Base-by-base conservation (phyloP, 371 early-diverging fungal species). In the Apophysomyces variabilis region DNA sequence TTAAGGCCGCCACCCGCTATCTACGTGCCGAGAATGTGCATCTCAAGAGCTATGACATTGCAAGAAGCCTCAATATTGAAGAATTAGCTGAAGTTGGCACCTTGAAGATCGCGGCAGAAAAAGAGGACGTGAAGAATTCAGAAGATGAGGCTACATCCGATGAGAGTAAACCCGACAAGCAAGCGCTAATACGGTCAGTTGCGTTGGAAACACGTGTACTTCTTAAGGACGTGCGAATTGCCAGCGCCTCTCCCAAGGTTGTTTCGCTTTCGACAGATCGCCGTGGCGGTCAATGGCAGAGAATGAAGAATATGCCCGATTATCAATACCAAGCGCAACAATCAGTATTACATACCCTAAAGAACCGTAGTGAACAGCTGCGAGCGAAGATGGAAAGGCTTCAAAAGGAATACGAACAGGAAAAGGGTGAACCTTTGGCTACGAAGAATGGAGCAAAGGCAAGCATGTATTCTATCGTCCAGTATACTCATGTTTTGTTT, bases 21-120 rank as follows among this genome's bases (percentile, higher is more conserved):
- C 60, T 95, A 61, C 87, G 94, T 50, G 79, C 87, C 21, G 96
- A 96, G 71, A 95, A 95, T 75, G 82, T 90, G 4, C 86, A 91
- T 21, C 73, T 96, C 32, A 91, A 92, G 73, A 84, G 89, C 21
- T 65, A 73, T 9, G 86, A 85, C 21, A 74, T 84, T 7, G 67
- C 80, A 61, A 64, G 74, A 37, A 77, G 70, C 2, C 66, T 87
- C 36, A 71, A 83, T n/a, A 65, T 85, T 38, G 66, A 64, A 21
- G 65, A 50, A 9, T 57, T 72, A 3, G 59, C 62, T 50, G 64
- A 66, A 14, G 13, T 56, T n/a, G n/a, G 54, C n/a, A 58, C 14
- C n/a, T 47, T 12, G 21, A 65, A n/a, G 45, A 38, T 37, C 9
- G 56, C 62, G 41, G 18, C 60, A 6, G 62, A 65, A 16, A 21